Base-by-base conservation (phyloP, 352 stramenopile species). In the Phytopythium aichiense region DNA sequence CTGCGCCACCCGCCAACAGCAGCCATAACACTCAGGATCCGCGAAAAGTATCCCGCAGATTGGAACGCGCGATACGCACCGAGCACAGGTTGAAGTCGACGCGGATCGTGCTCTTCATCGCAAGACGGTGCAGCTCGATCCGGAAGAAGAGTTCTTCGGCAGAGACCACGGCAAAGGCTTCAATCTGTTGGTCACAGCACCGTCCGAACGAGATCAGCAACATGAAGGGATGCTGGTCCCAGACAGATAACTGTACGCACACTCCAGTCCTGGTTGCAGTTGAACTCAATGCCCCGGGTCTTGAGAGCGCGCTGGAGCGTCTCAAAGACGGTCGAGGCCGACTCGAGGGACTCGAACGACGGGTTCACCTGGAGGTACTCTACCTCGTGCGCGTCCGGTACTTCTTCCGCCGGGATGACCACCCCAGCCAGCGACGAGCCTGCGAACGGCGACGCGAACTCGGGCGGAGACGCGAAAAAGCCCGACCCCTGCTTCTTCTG, bases 81-180 rank as follows among this genome's bases (percentile, higher is more conserved):
- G 72, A 81, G 23, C 64, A 71, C 31, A 89, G 72, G 72, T 87
- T 89, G 46, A 92, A 89, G 60, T 92, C 81, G 7, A 89, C 72
- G 15, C 79, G 81, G 40, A 89, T 84, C 20, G 71, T 72, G 33
- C 65, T 77, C 52, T 83, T 79, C 50, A 66, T 70, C 16, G 77
- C 60, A 28, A 89, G 60, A 31, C 73, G 74, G 55, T 85, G 74
- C 28, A 91, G 58, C 51, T 89, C 73, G 38, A 90, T 63, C 33
- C 58, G 81, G 59, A 92, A 89, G 54, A 61, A 73, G 33, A 92
- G 63, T 67, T 92, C 83, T 61, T 92, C 83, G 23, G 83, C 83
- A 13, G 74, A 73, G 52, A 89, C 66, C 46, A 89, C 61, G 12
- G 80, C 79, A 67, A 82, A 87, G 0, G 72, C 81, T 20, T 88